phyloP scores from a whole-genome alignment of 2,329 filamentous ascomycete genomes.

The Fusarium sp. region DNA sequence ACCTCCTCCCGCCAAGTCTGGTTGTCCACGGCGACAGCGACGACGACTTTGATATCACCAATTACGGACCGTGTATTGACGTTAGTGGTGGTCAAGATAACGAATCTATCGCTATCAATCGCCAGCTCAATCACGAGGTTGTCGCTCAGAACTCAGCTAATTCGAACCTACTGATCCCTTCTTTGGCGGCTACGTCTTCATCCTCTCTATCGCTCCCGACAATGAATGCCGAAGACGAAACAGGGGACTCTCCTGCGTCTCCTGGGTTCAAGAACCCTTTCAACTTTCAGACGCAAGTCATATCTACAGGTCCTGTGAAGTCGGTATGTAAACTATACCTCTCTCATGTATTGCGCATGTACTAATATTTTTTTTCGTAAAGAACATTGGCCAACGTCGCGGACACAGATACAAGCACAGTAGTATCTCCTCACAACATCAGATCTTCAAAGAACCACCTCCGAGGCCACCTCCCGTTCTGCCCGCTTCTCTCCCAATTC shows the following conservation, averaged over 20 bases:
- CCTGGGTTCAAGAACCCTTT: constrained; percentile 74
- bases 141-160: constrained; percentile 26
- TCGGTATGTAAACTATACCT: constrained; percentile 65
- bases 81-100: constrained; percentile 7
- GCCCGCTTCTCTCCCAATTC: constrained; percentile 90
- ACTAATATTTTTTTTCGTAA: constrained; percentile 13
- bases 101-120: constrained; percentile 17
- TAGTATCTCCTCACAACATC: constrained; percentile 86
- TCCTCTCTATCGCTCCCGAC: constrained; percentile 26
- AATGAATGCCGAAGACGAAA: constrained; percentile 33
- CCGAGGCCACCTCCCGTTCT: constrained; percentile 86
- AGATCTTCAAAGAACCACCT: constrained; percentile 94
- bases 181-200: constrained; percentile 20
- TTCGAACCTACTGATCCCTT: constrained; percentile 35
- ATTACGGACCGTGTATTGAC: constrained; percentile 14
- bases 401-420: constrained; percentile 99
- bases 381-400: constrained; percentile 91
- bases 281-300: constrained; percentile 90
- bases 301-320: constrained; percentile 80
- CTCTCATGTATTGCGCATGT: neutral
- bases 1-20: constrained; percentile 42
- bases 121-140: constrained; percentile 32
- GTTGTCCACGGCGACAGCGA: constrained; percentile 39
- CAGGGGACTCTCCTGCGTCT: constrained; percentile 25
- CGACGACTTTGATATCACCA: constrained; percentile 20